Evolutionary conservation across 2,329 filamentous ascomycete species (phyloP).

Genomic region (Exophiala sp.): DNA sequence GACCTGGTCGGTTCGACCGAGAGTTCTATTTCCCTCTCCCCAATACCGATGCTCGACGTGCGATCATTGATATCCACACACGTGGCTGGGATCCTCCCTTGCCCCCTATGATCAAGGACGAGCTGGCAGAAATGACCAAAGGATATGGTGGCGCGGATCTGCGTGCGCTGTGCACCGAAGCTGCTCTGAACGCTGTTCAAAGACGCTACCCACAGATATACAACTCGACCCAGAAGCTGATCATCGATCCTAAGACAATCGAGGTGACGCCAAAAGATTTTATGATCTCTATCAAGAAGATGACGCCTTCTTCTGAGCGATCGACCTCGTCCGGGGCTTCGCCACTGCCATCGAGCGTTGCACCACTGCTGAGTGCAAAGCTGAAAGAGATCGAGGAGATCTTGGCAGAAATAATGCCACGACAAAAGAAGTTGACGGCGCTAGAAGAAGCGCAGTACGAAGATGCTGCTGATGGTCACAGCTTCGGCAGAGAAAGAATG

Average conservation of each 20-base stretch:
- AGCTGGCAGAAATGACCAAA: slow-evolving; percentile 81
- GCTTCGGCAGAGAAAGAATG: slow-evolving; percentile 78
- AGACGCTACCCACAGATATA: slow-evolving; percentile 96
- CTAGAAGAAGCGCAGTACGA: slow-evolving; percentile 92
- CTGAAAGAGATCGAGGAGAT: slow-evolving; percentile 65
- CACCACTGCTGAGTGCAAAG: slow-evolving; percentile 73
- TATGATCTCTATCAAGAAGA: slow-evolving; percentile 94
- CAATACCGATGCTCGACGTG: slow-evolving; percentile 70
- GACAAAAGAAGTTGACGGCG: slow-evolving; percentile 81
- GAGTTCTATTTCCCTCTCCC: slow-evolving; percentile 98
- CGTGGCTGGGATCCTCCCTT: slow-evolving; percentile 82
- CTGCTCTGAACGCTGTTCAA: slow-evolving; percentile 91
- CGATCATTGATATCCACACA: slow-evolving; percentile 94
- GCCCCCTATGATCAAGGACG: slow-evolving; percentile 71
- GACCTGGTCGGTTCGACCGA: slow-evolving; percentile 90
- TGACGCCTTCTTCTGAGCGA: slow-evolving; percentile 90
- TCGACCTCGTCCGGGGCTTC: slow-evolving; percentile 80
- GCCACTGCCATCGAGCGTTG: slow-evolving; percentile 73
- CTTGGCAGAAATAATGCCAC: slow-evolving; percentile 74
- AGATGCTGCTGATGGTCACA: slow-evolving; percentile 74
- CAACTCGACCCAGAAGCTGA: slow-evolving; percentile 78
- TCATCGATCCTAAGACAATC: slow-evolving; percentile 82
- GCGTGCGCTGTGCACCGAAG: slow-evolving; percentile 90
- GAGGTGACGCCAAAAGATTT: slow-evolving; percentile 90
- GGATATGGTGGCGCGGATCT: slow-evolving; percentile 96